Percentiles rank a stretch among this genome's conserved stretches.
Evolutionary conservation across 176 grass and related monocot genomes (phyloP).

Genomic region (Leersia perrieri): DNA sequence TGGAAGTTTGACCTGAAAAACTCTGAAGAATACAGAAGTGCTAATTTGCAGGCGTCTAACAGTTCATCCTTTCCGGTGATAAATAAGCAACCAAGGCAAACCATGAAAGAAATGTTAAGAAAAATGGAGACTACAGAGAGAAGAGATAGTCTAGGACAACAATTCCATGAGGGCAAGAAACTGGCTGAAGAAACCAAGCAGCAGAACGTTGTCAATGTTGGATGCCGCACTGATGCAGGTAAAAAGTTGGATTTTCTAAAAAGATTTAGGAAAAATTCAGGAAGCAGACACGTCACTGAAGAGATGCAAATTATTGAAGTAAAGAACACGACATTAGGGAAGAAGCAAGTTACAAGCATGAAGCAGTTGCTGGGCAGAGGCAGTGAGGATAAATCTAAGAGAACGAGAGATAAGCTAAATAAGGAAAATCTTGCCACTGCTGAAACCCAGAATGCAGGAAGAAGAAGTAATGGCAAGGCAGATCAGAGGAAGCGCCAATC

Average conservation of each 20-base stretch:
- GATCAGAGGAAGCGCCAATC: constrained; percentile 26
- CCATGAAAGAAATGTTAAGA: constrained; percentile 43
- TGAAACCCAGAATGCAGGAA: constrained; percentile 18
- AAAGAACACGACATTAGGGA: constrained; percentile 10
- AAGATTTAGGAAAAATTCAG: constrained; percentile 40
- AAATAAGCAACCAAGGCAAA: constrained; percentile 47
- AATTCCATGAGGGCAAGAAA: constrained; percentile 24
- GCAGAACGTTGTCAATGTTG: constrained; percentile 21
- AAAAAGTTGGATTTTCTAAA: constrained; percentile 43
- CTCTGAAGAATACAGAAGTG: constrained; percentile 33
- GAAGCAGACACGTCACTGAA: constrained; percentile 8
- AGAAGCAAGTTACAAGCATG: constrained; percentile 29
- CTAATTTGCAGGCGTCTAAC: background rate
- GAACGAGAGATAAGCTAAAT: constrained; percentile 28
- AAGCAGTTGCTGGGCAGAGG: constrained; percentile 29
- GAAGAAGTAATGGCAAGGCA: constrained; percentile 27
- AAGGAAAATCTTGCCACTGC: constrained; percentile 24
- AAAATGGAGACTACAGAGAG: constrained; percentile 32
- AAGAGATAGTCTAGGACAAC: constrained; percentile 29
- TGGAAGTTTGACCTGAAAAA: constrained; percentile 37
- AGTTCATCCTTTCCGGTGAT: background rate
- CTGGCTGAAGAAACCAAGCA: constrained; percentile 34
- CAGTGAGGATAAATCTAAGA: constrained; percentile 30
- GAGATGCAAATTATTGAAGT: constrained; percentile 25
- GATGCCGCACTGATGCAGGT: constrained; percentile 25